A percentile compares a stretch with the other conserved stretches of the same genome.
These are phyloP conservation scores for Apiospora saccharicola DNA, from an alignment of 2,329 filamentous ascomycete genomes.

Conservation along the genomic window DNA sequence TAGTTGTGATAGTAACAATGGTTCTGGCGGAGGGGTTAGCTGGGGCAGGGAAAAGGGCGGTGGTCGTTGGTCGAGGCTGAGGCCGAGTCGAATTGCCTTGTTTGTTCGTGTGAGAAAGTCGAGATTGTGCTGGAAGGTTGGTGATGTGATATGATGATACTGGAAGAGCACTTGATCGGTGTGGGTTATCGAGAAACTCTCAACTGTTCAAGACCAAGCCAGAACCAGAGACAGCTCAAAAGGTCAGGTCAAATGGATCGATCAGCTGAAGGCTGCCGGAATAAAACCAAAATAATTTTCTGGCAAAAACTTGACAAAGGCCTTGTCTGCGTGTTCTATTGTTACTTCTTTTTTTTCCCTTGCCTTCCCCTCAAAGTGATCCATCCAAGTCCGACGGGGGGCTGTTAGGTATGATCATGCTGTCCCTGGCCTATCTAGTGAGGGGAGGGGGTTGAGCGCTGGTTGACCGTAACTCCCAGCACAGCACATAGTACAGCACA, in stretches of 20 bases:
- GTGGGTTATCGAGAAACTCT: slow-evolving; percentile 8
- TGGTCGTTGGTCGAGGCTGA: slow-evolving; percentile 1
- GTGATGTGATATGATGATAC: slow-evolving; percentile 3
- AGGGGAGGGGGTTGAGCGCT: not conserved
- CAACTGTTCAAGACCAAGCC: not conserved
- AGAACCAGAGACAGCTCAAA: slow-evolving; percentile 2
- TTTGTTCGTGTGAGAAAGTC: slow-evolving; percentile 12
- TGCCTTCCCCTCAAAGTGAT: slow-evolving; percentile 15
- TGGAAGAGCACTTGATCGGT: slow-evolving; percentile 12
- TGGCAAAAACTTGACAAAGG: slow-evolving; percentile 2
- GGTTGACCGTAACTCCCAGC: slow-evolving; percentile 20
- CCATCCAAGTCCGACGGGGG: slow-evolving; percentile 7
- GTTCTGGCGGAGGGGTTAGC: not conserved
- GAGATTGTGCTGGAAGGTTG: slow-evolving; percentile 7
- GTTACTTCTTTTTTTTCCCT: not conserved
- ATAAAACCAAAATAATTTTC: not conserved
- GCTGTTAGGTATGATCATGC: not conserved
- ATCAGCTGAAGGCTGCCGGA: slow-evolving; percentile 2
- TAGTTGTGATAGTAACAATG: not conserved
- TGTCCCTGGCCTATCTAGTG: slow-evolving; percentile 12
- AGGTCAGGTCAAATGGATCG: slow-evolving; percentile 2
- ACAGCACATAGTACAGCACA: slow-evolving; percentile 19
- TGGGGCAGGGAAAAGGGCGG: not conserved
- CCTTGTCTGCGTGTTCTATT: slow-evolving; percentile 15
- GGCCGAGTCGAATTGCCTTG: slow-evolving; percentile 9